These are phyloP conservation scores for Cicer pinnatifidum DNA, from an alignment of 306 rosid genomes.

Conservation along the genomic window DNA sequence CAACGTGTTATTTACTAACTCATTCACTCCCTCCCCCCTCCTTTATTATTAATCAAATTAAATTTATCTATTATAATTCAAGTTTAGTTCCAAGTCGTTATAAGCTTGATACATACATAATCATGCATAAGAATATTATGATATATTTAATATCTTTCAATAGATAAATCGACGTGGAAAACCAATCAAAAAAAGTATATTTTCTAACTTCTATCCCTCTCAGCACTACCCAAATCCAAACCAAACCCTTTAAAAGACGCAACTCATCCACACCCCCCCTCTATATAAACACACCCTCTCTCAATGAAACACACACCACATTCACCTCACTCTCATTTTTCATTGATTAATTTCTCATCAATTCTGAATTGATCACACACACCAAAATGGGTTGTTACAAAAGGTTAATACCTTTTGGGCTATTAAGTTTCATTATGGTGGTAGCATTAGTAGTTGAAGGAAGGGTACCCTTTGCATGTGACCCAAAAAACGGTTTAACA, in stretches of 20 bases:
- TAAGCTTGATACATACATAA: neutral
- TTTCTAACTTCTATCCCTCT: conserved; percentile 6
- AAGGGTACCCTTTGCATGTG: conserved; percentile 77
- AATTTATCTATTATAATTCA: neutral
- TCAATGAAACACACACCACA: neutral
- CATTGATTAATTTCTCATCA: neutral
- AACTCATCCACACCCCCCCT: conserved; percentile 15
- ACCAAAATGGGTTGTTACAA: conserved; percentile 18
- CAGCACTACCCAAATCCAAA: conserved; percentile 46
- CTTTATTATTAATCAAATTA: neutral
- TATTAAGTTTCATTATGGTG: neutral
- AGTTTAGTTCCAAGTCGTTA: conserved; percentile 36
- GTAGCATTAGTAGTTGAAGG: conserved; percentile 30
- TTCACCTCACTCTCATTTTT: neutral
- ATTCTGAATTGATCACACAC: neutral
- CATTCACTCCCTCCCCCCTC: conserved; percentile 6
- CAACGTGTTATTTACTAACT: conserved; percentile 55
- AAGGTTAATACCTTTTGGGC: neutral
- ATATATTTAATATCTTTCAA: neutral
- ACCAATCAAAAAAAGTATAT: conserved; percentile 50
- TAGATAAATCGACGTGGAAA: conserved; percentile 64
- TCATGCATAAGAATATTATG: neutral
- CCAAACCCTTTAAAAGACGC: conserved; percentile 47
- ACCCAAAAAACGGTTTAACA: conserved; percentile 65
- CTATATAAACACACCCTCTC: conserved; percentile 31